A percentile compares a stretch with the other conserved stretches of the same genome.
Conservation (phyloP, 192 early-diverging fungal genomes). For the Tieghemiomyces parasiticus region DNA sequence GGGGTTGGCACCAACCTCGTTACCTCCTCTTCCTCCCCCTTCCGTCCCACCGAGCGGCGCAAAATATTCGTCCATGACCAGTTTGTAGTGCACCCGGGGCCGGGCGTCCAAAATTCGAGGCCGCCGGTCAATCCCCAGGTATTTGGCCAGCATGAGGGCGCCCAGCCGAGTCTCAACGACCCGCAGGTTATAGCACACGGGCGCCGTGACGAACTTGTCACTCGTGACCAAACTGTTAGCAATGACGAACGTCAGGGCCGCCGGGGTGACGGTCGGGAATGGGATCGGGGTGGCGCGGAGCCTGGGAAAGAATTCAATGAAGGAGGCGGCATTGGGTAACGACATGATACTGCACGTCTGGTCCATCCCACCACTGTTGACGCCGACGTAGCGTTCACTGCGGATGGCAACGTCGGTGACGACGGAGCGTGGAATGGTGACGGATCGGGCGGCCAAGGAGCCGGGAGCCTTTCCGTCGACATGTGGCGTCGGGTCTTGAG, state of each 20-base stretch:
- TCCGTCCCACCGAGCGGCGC: too few species aligned
- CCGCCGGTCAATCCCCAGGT: slow-evolving; percentile 25
- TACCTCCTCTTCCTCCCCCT: too few species aligned
- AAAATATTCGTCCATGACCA: slow-evolving; percentile 25
- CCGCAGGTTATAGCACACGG: slow-evolving; percentile 81
- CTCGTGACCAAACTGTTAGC: slow-evolving; percentile 75
- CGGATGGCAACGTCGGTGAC: slow-evolving; percentile 54
- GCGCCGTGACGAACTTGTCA: slow-evolving; percentile 78
- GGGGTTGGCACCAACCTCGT: too few species aligned
- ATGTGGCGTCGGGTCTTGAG: slow-evolving; percentile 17
- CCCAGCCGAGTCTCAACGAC: slow-evolving; percentile 83
- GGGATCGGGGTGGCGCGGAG: slow-evolving; percentile 41
- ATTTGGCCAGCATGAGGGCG: slow-evolving; percentile 41
- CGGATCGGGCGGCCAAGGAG: not conserved
- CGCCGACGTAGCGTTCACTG: slow-evolving; percentile 66
- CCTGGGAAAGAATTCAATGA: slow-evolving; percentile 72
- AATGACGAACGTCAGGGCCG: slow-evolving; percentile 66
- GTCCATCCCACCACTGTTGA: slow-evolving; percentile 74
- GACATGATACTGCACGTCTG: slow-evolving; percentile 80
- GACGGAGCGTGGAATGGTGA: not conserved
- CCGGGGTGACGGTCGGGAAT: slow-evolving; percentile 38
- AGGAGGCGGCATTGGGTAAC: slow-evolving; percentile 42
- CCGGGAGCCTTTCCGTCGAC: not conserved
- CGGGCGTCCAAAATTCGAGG: slow-evolving; percentile 27
- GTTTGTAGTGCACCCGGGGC: slow-evolving; percentile 21